Percentiles rank a stretch among this genome's conserved stretches.
phyloP scores from a whole-genome alignment of 192 early-diverging fungal species.

The Umbelopsis ramanniana region DNA sequence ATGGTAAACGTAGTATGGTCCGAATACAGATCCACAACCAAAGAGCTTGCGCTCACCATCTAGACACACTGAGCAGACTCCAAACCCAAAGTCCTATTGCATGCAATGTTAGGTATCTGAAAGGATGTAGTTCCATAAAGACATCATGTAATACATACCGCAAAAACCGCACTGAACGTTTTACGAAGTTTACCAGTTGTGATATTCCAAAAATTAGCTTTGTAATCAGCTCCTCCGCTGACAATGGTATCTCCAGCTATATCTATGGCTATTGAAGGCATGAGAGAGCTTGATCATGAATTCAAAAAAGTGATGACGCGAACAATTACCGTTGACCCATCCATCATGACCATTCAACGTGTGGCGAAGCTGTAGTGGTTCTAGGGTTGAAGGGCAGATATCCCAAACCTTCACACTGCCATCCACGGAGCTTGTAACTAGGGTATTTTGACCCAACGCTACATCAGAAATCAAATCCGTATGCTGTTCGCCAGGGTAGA shows the following conservation, averaged over 20 bases:
- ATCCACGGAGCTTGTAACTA: not conserved
- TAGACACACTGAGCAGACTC: not conserved
- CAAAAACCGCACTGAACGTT: not conserved
- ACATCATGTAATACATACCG: not conserved
- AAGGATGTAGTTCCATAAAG: not conserved
- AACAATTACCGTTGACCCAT: constrained; percentile 6
- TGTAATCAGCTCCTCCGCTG: not conserved
- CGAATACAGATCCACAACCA: constrained; percentile 4
- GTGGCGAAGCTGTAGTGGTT: not conserved
- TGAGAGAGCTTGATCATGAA: not conserved
- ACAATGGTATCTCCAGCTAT: not conserved
- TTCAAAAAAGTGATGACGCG: not conserved
- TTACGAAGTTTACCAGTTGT: not conserved
- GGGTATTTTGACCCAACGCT: not conserved
- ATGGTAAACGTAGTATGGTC: constrained; percentile 1
- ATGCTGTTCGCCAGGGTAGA: not conserved
- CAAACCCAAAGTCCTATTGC: not conserved
- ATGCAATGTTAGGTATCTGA: not conserved
- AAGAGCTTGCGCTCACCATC: not conserved
- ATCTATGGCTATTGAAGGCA: not conserved
- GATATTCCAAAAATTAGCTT: not conserved
- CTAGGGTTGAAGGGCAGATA: not conserved
- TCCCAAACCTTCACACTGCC: constrained; percentile 4
- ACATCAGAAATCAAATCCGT: not conserved
- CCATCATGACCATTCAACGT: not conserved